A percentile compares a stretch with the other conserved stretches of the same genome.
phyloP scores from a whole-genome alignment of 257 asterid genomes.

The Solanum okadae region DNA sequence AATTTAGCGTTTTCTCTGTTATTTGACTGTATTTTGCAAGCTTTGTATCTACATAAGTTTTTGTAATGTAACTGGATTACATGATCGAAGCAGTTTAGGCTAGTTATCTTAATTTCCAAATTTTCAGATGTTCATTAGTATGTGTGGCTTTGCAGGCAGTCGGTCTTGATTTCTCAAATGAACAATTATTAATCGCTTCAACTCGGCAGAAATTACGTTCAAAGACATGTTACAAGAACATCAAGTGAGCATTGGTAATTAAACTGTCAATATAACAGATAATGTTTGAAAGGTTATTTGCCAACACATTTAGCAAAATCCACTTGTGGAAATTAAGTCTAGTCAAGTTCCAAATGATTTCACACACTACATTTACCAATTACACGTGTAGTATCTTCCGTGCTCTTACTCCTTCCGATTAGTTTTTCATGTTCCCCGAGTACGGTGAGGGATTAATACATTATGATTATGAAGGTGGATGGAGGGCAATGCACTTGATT shows the following conservation, averaged over 20 bases:
- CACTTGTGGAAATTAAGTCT: not conserved
- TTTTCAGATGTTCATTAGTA: not conserved
- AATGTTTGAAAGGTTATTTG: not conserved
- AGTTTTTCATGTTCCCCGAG: not conserved
- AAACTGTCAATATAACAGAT: not conserved
- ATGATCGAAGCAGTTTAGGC: not conserved
- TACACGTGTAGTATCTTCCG: not conserved
- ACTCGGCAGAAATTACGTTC: conserved; percentile 51
- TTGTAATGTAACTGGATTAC: not conserved
- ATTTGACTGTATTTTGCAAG: not conserved
- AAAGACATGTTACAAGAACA: conserved; percentile 63
- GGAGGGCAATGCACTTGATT: conserved; percentile 70
- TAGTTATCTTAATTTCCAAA: not conserved
- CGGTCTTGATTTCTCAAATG: conserved; percentile 83
- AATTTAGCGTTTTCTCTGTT: not conserved
- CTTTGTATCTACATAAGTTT: not conserved
- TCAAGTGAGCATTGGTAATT: conserved; percentile 48
- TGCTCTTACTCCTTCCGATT: not conserved
- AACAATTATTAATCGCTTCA: conserved; percentile 66
- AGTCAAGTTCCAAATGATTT: not conserved
- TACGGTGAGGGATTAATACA: not conserved
- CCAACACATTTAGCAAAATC: not conserved
- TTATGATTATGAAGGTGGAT: conserved; percentile 56
- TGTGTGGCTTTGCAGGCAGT: conserved; percentile 33
- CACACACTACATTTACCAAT: not conserved